phyloP scores from a whole-genome alignment of 2,329 filamentous ascomycete genomes.

The Tolypocladium ovalisporum region DNA sequence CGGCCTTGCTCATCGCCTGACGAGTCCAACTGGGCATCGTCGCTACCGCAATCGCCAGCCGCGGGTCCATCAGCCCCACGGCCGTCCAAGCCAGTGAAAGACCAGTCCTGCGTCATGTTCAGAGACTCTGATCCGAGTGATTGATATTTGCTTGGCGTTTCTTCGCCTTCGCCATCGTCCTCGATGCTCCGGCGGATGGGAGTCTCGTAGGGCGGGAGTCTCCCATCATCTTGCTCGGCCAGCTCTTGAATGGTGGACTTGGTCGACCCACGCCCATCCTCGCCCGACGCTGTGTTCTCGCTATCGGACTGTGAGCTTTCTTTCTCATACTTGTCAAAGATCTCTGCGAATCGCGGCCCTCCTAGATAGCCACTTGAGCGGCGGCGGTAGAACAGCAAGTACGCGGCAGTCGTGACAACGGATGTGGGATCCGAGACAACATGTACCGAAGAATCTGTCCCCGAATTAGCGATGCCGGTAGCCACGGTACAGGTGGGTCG shows the following conservation, averaged over 20 bases:
- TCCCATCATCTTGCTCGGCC: conserved; percentile 16
- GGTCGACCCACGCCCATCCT: conserved; percentile 54
- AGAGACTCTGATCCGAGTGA: conserved; percentile 17
- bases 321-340: conserved; percentile 54
- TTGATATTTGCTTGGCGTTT: conserved; percentile 23
- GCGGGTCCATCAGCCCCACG: conserved; percentile 19
- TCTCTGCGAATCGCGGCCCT: conserved; percentile 60
- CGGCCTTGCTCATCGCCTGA: conserved; percentile 22
- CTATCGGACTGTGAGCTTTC: conserved; percentile 33
- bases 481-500: background rate
- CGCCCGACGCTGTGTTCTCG: conserved; percentile 50
- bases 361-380: conserved; percentile 69
- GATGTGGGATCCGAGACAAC: conserved; percentile 46
- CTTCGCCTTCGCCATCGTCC: conserved; percentile 35
- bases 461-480: background rate
- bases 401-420: conserved; percentile 68
- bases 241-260: conserved; percentile 20
- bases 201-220: conserved; percentile 20
- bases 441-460: conserved; percentile 62
- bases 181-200: conserved; percentile 33
- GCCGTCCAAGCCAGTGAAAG: conserved; percentile 27
- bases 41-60: conserved; percentile 27
- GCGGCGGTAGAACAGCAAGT: conserved; percentile 91
- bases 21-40: conserved; percentile 31
- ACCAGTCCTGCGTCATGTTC: conserved; percentile 31